These are phyloP conservation scores for Ostreobium quekettii DNA, from an alignment of 139 green algal species.

Conservation along the genomic window DNA sequence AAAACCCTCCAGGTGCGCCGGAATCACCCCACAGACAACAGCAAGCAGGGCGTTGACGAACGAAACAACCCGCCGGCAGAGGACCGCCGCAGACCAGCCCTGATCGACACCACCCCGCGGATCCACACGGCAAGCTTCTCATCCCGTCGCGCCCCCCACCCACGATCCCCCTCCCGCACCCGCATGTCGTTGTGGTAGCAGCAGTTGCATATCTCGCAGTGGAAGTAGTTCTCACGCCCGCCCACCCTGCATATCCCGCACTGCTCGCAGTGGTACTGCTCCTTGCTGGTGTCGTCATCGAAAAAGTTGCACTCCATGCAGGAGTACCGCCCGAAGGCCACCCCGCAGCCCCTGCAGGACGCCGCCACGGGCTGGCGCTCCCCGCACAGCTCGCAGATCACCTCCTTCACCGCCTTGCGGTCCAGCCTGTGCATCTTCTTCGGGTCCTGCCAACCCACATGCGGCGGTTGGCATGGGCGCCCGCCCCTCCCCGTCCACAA, in stretches of 20 bases:
- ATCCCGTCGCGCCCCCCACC: too few relatives aligned
- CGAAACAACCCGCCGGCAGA: too few relatives aligned
- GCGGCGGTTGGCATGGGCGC: too few relatives aligned
- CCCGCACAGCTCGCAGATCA: conserved; percentile 72
- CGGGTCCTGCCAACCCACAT: too few relatives aligned
- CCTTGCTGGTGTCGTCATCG: conserved; percentile 75
- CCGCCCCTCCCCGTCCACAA: too few relatives aligned
- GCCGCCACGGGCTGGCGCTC: conserved; percentile 49
- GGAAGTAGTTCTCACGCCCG: conserved; percentile 83
- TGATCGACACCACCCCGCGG: too few relatives aligned
- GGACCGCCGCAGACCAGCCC: too few relatives aligned
- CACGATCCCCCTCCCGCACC: too few relatives aligned
- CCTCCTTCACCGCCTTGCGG: conserved; percentile 56
- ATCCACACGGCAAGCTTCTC: too few relatives aligned
- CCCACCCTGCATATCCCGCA: conserved; percentile 86
- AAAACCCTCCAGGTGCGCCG: too few relatives aligned
- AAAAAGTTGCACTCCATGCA: conserved; percentile 73
- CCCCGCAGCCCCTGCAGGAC: conserved; percentile 59
- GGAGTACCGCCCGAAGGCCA: conserved; percentile 56
- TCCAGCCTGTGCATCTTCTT: conserved; percentile 67
- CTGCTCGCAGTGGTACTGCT: conserved; percentile 82
- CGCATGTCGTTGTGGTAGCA: conserved; percentile 67
- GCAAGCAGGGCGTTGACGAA: too few relatives aligned
- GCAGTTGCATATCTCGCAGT: conserved; percentile 83
- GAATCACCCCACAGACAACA: too few relatives aligned